Percentiles rank a stretch among this genome's conserved stretches.
These are phyloP conservation scores for Colletotrichum sp. DNA, from an alignment of 2,329 filamentous ascomycete species.

Conservation along the genomic window DNA sequence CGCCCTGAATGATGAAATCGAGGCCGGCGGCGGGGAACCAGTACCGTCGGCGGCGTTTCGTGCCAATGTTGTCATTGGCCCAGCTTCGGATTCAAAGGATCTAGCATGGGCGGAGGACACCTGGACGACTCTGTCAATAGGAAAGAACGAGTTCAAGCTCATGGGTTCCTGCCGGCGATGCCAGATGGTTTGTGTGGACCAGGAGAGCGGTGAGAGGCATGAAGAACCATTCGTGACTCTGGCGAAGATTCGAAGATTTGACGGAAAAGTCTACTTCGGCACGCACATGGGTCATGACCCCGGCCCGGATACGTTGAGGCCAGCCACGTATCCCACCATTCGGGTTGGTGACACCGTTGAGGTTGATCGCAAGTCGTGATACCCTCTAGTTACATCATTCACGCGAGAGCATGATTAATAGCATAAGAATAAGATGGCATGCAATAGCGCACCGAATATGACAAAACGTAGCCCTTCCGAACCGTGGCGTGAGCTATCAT, in stretches of 20 bases:
- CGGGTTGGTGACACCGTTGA: conserved; percentile 52
- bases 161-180: conserved; percentile 87
- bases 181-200: conserved; percentile 96
- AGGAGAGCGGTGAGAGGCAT: conserved; percentile 76
- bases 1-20: conserved; percentile 76
- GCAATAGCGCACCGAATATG: not conserved
- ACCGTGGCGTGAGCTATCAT: not conserved
- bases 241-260: conserved; percentile 82
- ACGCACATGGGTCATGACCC: conserved; percentile 71
- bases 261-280: conserved; percentile 89
- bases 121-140: conserved; percentile 75
- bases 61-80: conserved; percentile 82
- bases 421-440: not conserved
- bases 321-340: conserved; percentile 44
- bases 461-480: not conserved
- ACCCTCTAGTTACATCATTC: not conserved
- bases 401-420: not conserved
- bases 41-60: conserved; percentile 81
- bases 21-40: conserved; percentile 61
- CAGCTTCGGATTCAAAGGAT: conserved; percentile 41
- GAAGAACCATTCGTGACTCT: conserved; percentile 90
- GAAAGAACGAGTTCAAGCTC: conserved; percentile 68
- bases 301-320: conserved; percentile 20
- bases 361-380: conserved; percentile 22
- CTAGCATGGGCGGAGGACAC: conserved; percentile 78